Base-by-base conservation (phyloP, 1,284 basidiomycete genomes). In the Boletus smithii region DNA sequence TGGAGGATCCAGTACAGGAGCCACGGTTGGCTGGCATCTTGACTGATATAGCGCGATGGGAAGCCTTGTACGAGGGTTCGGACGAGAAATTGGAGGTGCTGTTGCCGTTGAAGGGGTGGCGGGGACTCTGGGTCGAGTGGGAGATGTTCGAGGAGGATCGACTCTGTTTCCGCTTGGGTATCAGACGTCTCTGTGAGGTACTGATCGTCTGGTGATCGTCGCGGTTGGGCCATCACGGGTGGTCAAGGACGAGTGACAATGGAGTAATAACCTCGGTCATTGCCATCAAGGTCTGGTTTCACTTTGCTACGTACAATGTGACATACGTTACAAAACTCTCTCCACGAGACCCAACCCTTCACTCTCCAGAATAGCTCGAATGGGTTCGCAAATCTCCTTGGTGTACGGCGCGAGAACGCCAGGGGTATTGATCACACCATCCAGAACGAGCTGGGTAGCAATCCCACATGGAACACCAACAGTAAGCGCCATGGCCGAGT, bases 401-500 rank as follows among this genome's bases (percentile, higher is more conserved):
- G 80, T 81, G 71, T 97, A 97, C 14, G 95, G 95, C 8, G 84
- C 89, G 48, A 87, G 79, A n/a, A 98, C 79, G 60, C 94, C 94
- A 9, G 85, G 80, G 49, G 79, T 81, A 58, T 74, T 83, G 62
- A 98, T 72, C 43, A 82, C 79, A 54, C 92, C 86, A 54, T 89
- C 86, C 26, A 90, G 73, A 23, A 95, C 79, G 51, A 92, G 75
- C 71, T 93, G 90, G 11, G 84, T 83, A 9, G 95, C 95, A 61
- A 98, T 88, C 58, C 93, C 95, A 65, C 93, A 97, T 3, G 95
- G 95, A 11, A 98, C 71, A 56, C 95, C 95, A 43, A 97, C 95
- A 33, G 85, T 84, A 34, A 80, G 69, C 32, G 94, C 93, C 95
- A 99, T 99, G n/a, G 93, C 92, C 26, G 90, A 91, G 60, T 90